Percentiles rank a stretch among this genome's conserved stretches.
These are phyloP conservation scores for Thinopyrum elongatum DNA, from an alignment of 176 grass and related monocot genomes.

Conservation along the genomic window DNA sequence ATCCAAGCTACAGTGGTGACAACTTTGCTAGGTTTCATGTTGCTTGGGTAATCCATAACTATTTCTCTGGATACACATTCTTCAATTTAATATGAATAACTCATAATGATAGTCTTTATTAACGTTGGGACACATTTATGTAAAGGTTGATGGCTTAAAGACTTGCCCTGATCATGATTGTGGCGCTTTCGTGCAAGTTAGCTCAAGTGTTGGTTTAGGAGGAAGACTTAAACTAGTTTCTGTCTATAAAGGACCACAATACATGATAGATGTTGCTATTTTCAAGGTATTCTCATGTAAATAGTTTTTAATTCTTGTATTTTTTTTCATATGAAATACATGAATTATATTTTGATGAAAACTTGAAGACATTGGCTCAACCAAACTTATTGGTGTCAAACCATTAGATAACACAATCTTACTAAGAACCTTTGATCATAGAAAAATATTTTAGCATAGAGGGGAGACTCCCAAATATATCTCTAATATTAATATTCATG, in stretches of 20 bases:
- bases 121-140: neutral
- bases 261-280: neutral
- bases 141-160: neutral
- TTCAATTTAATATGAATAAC: neutral
- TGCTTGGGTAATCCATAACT: neutral
- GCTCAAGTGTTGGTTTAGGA: neutral
- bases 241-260: constrained; percentile 4
- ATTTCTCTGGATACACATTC: neutral
- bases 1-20: constrained; percentile 12
- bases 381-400: neutral
- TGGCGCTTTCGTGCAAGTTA: constrained; percentile 37
- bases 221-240: constrained; percentile 8
- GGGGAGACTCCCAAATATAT: neutral
- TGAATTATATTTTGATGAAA: neutral
- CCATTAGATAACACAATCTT: neutral
- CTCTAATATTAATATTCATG: neutral
- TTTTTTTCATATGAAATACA: neutral
- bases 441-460: neutral
- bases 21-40: constrained; percentile 6
- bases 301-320: neutral
- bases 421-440: neutral
- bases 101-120: neutral
- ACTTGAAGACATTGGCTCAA: neutral
- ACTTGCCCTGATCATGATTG: constrained; percentile 7
- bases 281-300: constrained; percentile 17